Base-by-base conservation (phyloP, 2,329 filamentous ascomycete species). In the Botryotinia globosa region DNA sequence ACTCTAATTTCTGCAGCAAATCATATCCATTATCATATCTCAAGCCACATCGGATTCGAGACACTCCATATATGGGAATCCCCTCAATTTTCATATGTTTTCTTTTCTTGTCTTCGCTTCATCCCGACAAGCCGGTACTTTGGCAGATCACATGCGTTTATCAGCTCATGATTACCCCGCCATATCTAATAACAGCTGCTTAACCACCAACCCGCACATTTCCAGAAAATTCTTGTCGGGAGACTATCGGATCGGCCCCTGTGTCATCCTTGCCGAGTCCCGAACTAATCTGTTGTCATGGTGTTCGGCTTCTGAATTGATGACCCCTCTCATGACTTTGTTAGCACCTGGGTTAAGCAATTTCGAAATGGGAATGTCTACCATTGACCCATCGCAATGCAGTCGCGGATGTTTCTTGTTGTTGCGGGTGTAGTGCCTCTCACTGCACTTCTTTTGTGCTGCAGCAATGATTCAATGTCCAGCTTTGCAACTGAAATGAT, bases 131-230 rank as follows among this genome's bases (percentile, higher is more conserved):
- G 16, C 34, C 25, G 22, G n/a, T 45, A 67, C 34, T 54, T 34
- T 67, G 22, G 25, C 45, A 54, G 34, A 54, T 67, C 64, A 67
- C 64, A 67, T 67, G 64, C 45, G 29, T 54, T 51, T 25, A 66
- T 51, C 63, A 66, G 44, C 45, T 66, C 63, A 66, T 37, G n/a
- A n/a, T 37, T 66, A 66, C 63, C 63, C 63, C 63, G 63, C 63
- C 39, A 39, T 51, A 25, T 51, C 63, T 48, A 51, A 39, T 37
- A 39, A 51, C 32, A 66, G 48, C 63, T 25, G 63, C 20, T 65
- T 65, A 51, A 45, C 64, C 45, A 63, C 39, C 39, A 63, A 22
- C 61, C n/a, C n/a, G 29, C 25, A 63, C n/a, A 45, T 51, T 66
- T 66, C 63, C 32, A 22, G 45, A 66, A 32, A 54, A 20, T 10